These are phyloP conservation scores for Leishmania lainsoni DNA, from an alignment of 208 protist genomes.

Conservation along the genomic window DNA sequence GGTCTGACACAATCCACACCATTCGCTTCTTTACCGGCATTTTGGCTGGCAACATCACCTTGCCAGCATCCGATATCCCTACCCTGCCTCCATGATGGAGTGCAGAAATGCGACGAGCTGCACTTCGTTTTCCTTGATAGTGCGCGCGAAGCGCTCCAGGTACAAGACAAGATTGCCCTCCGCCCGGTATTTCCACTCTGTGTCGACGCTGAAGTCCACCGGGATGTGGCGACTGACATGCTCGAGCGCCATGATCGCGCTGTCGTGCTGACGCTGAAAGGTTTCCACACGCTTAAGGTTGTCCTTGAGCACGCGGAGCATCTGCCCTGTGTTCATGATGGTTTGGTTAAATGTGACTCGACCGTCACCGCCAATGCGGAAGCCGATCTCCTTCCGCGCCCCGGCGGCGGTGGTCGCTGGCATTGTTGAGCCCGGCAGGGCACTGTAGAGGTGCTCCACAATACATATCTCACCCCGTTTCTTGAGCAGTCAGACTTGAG, in stretches of 20 bases:
- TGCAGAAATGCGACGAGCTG: conserved; percentile 61
- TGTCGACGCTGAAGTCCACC: conserved; percentile 85
- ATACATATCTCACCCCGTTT: conserved; percentile 67
- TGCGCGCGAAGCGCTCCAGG: conserved; percentile 62
- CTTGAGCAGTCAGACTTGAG: conserved; percentile 74
- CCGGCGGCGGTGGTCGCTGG: conserved; percentile 2
- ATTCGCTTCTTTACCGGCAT: conserved; percentile 60
- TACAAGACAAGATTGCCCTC: conserved; percentile 63
- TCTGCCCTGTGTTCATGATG: conserved; percentile 75
- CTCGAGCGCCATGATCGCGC: conserved; percentile 59
- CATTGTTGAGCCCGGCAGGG: conserved; percentile 20
- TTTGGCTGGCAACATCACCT: conserved; percentile 21
- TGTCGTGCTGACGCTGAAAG: conserved; percentile 62
- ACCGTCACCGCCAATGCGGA: conserved; percentile 73
- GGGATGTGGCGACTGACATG: conserved; percentile 71
- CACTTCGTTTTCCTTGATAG: conserved; percentile 63
- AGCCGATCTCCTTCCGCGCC: conserved; percentile 69
- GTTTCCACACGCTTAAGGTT: conserved; percentile 67
- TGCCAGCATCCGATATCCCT: conserved; percentile 12
- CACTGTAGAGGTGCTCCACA: conserved; percentile 54
- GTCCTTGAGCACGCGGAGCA: conserved; percentile 79
- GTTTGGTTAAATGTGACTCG: conserved; percentile 61
- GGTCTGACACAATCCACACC: conserved; percentile 84
- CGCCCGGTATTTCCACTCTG: conserved; percentile 75
- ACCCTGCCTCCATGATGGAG: conserved; percentile 30